These are phyloP conservation scores for Kurtzmaniella fragi DNA, from an alignment of 805 yeast genomes.

Conservation along the genomic window DNA sequence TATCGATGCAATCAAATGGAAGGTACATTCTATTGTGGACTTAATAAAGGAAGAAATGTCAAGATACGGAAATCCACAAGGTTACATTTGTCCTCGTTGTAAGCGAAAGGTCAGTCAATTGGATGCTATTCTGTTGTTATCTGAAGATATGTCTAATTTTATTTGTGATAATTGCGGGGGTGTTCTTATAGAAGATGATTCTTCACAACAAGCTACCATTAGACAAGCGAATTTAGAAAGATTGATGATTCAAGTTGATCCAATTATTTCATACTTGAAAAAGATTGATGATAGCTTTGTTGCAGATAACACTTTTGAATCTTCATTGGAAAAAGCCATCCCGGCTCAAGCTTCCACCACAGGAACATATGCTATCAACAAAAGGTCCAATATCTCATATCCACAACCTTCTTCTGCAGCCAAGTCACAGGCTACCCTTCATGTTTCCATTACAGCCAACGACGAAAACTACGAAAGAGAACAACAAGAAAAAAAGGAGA, in stretches of 20 bases:
- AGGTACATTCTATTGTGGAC: constrained; percentile 81
- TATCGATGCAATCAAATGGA: constrained; percentile 94
- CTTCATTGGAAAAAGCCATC: constrained; percentile 69
- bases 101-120: constrained; percentile 74
- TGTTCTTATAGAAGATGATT: constrained; percentile 79
- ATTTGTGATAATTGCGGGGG: constrained; percentile 81
- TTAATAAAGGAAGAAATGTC: constrained; percentile 76
- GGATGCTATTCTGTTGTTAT: constrained; percentile 79
- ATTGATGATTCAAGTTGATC: constrained; percentile 86
- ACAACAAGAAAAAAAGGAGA: constrained; percentile 59
- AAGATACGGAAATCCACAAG: constrained; percentile 86
- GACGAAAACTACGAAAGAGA: constrained; percentile 73
- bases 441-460: constrained; percentile 83
- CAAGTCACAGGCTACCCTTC: constrained; percentile 77
- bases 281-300: constrained; percentile 37
- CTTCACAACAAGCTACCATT: constrained; percentile 72
- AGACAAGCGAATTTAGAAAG: constrained; percentile 78
- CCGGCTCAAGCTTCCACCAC: constrained; percentile 73
- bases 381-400: constrained; percentile 26
- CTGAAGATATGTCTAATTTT: constrained; percentile 77
- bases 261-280: constrained; percentile 76
- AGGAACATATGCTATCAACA: constrained; percentile 56
- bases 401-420: constrained; percentile 46
- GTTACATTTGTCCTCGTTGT: constrained; percentile 87
- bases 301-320: constrained; percentile 37